These are phyloP conservation scores for Craspedostauros australis DNA, from an alignment of 108 stramenopile species.

Conservation along the genomic window DNA sequence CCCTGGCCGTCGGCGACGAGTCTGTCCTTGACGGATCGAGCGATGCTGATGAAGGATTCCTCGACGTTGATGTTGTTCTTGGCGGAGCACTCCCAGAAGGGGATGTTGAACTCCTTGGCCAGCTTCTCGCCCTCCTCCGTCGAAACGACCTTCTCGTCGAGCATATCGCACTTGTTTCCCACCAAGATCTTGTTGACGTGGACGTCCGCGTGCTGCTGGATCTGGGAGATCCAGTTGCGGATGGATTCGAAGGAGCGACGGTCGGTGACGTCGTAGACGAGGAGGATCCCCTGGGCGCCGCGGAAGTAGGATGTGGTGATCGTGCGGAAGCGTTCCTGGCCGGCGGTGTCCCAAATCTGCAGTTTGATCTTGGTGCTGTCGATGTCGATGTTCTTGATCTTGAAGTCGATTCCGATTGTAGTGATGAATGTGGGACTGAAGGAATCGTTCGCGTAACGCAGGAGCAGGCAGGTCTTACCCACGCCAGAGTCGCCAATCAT, in stretches of 20 bases:
- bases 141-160: constrained; percentile 88
- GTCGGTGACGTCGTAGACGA: constrained; percentile 99
- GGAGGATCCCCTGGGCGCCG: constrained; percentile 95
- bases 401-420: constrained; percentile 99
- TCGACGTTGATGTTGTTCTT: constrained; percentile 93
- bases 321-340: constrained; percentile 91
- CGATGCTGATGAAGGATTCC: constrained; percentile 79
- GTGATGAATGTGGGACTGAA: constrained; percentile 97
- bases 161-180: constrained; percentile 99
- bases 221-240: constrained; percentile 97
- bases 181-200: constrained; percentile 95
- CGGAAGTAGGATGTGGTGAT: constrained; percentile 96
- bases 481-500: constrained; percentile 99
- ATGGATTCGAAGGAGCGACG: constrained; percentile 95
- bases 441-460: constrained; percentile 98
- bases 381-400: constrained; percentile 94
- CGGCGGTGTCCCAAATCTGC: constrained; percentile 94
- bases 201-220: constrained; percentile 95
- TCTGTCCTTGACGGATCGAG: constrained; percentile 77
- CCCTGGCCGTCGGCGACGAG: constrained; percentile 77
- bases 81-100: constrained; percentile 97
- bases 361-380: constrained; percentile 93
- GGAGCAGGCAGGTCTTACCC: constrained; percentile 97
- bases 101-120: constrained; percentile 92
- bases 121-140: constrained; percentile 91